Percentiles rank a stretch among this genome's conserved stretches.
These are phyloP conservation scores for Dipteronia dyeriana DNA, from an alignment of 345 rosid genomes.

Conservation along the genomic window DNA sequence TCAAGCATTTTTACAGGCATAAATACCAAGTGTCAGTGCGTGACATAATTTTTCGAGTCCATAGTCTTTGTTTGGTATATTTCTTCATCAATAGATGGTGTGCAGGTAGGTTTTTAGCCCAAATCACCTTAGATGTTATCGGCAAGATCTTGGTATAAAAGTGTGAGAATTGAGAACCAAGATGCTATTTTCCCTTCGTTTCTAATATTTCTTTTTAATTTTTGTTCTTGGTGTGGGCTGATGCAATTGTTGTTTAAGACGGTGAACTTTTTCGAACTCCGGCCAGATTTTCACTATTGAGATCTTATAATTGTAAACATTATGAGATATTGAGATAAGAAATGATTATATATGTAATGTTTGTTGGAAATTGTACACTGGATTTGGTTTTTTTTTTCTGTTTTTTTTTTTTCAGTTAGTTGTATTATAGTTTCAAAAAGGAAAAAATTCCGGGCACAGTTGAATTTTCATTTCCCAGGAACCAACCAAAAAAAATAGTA, in stretches of 20 bases:
- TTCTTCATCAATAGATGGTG: background rate
- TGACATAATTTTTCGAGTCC: background rate
- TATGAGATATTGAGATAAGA: background rate
- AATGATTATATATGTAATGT: background rate
- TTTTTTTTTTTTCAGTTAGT: too few relatives aligned
- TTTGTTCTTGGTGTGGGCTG: background rate
- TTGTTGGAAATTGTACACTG: background rate
- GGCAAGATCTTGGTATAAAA: background rate
- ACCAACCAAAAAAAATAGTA: too few relatives aligned
- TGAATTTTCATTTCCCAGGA: too few relatives aligned
- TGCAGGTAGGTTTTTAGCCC: conserved; percentile 12
- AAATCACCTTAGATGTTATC: background rate
- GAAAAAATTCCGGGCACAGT: too few relatives aligned
- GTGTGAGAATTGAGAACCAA: background rate
- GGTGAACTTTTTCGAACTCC: background rate
- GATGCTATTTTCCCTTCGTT: background rate
- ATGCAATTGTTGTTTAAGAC: background rate
- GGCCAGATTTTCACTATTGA: background rate
- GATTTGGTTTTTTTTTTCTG: background rate
- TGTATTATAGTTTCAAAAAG: too few relatives aligned
- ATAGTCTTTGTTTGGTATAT: background rate
- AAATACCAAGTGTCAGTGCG: background rate
- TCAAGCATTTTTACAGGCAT: conserved; percentile 8
- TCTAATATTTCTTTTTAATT: too few relatives aligned
- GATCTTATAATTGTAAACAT: background rate